Evolutionary conservation across 2,329 filamentous ascomycete species (phyloP).

Genomic region (Fusarium sublunatum): DNA sequence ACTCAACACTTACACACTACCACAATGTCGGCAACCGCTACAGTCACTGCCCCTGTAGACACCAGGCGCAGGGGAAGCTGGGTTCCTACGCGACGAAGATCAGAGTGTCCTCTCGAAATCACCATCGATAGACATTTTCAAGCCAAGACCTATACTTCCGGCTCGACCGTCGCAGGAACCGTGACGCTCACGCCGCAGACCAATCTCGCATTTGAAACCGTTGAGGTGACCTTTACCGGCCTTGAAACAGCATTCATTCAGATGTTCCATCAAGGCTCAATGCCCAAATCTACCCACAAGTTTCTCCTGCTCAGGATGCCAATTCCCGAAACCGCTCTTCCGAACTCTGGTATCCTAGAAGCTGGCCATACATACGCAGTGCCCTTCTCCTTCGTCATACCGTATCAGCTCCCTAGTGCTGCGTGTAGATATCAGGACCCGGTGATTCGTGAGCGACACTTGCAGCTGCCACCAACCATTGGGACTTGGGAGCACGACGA

Average conservation of each 20-base stretch:
- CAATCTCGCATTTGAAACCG: conserved; percentile 21
- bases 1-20: background rate
- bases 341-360: conserved; percentile 5
- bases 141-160: conserved; percentile 37
- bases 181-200: conserved; percentile 13
- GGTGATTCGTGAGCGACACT: conserved; percentile 19
- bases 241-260: conserved; percentile 13
- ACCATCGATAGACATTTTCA: conserved; percentile 34
- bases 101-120: conserved; percentile 28
- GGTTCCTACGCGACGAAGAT: conserved; percentile 17
- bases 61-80: conserved; percentile 28
- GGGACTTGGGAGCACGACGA: conserved; percentile 39
- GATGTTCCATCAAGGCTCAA: conserved; percentile 27
- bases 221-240: conserved; percentile 28
- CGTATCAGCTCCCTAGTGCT: conserved; percentile 29
- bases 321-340: conserved; percentile 15
- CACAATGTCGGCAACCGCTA: conserved; percentile 20
- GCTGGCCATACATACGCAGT: conserved; percentile 20
- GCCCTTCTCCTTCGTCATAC: conserved; percentile 38
- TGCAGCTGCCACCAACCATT: conserved; percentile 33
- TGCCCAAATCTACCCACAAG: conserved; percentile 20
- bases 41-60: background rate
- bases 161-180: conserved; percentile 27
- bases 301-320: conserved; percentile 37
- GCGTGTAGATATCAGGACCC: conserved; percentile 29